These are phyloP conservation scores for Lactifluus subvellereus DNA, from an alignment of 768 basidiomycete species.

Conservation along the genomic window DNA sequence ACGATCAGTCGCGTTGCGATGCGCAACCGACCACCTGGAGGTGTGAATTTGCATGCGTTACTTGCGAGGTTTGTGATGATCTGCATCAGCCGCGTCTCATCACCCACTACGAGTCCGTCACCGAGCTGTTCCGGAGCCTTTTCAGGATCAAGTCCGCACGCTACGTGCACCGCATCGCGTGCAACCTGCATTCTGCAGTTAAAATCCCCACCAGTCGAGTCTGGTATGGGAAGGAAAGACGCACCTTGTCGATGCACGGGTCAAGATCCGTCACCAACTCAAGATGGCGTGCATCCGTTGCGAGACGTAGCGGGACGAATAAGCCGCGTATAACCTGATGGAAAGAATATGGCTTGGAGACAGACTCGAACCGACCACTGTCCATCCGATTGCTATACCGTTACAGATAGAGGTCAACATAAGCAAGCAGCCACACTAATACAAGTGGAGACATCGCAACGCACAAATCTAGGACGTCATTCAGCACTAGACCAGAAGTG, in stretches of 20 bases:
- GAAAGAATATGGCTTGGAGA: slow-evolving; percentile 64
- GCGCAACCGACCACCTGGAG: slow-evolving; percentile 57
- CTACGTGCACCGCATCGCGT: slow-evolving; percentile 52
- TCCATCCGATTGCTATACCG: slow-evolving; percentile 71
- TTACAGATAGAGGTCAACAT: not conserved
- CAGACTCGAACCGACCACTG: slow-evolving; percentile 75
- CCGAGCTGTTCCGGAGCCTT: slow-evolving; percentile 42
- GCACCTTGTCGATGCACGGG: slow-evolving; percentile 54
- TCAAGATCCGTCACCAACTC: slow-evolving; percentile 68
- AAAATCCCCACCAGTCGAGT: not conserved
- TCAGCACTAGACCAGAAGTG: slow-evolving; percentile 44
- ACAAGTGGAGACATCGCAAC: slow-evolving; percentile 1
- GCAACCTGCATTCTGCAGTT: slow-evolving; percentile 41
- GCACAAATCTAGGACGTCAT: slow-evolving; percentile 77
- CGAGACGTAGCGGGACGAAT: slow-evolving; percentile 60
- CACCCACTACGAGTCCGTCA: slow-evolving; percentile 72
- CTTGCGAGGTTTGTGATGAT: slow-evolving; percentile 81
- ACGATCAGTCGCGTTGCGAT: slow-evolving; percentile 61
- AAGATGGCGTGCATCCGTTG: slow-evolving; percentile 60
- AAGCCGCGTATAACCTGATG: slow-evolving; percentile 74
- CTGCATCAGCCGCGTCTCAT: slow-evolving; percentile 76
- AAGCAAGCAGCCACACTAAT: not conserved
- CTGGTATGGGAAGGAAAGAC: slow-evolving; percentile 17
- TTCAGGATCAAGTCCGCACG: slow-evolving; percentile 45
- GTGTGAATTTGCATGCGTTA: slow-evolving; percentile 79